Percentiles rank a stretch among this genome's conserved stretches.
Evolutionary conservation across 257 asterid species (phyloP).

Genomic region (Lavandula angustifolia): DNA sequence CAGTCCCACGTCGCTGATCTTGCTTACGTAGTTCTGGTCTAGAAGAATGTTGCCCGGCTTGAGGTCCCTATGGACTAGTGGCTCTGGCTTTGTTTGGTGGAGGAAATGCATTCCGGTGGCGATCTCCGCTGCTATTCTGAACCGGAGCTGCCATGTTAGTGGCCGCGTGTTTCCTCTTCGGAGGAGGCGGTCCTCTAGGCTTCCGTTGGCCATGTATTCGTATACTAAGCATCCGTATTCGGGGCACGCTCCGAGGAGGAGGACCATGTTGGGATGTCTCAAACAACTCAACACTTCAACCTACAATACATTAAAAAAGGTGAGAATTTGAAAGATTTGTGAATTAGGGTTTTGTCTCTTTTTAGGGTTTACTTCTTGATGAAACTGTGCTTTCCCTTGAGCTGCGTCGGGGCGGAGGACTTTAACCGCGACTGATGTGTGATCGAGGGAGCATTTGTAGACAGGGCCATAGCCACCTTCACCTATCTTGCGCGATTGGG

Average conservation of each 20-base stretch:
- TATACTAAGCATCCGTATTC: slow-evolving; percentile 84
- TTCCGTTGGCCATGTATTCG: slow-evolving; percentile 83
- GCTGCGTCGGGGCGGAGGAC: slow-evolving; percentile 87
- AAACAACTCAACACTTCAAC: slow-evolving; percentile 80
- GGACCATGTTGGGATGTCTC: slow-evolving; percentile 88
- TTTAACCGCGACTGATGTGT: slow-evolving; percentile 80
- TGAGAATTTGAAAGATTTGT: neutral
- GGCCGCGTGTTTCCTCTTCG: slow-evolving; percentile 47
- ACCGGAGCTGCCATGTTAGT: slow-evolving; percentile 80
- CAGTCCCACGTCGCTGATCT: slow-evolving; percentile 81
- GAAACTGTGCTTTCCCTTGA: slow-evolving; percentile 86
- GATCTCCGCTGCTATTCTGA: slow-evolving; percentile 75
- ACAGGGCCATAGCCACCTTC: slow-evolving; percentile 99
- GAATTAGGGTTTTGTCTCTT: too few species aligned
- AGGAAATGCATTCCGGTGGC: slow-evolving; percentile 81
- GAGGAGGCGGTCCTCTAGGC: slow-evolving; percentile 78
- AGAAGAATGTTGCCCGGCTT: slow-evolving; percentile 80
- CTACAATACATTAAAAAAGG: slow-evolving; percentile 32
- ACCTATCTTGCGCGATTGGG: slow-evolving; percentile 63
- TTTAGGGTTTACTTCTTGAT: slow-evolving; percentile 59
- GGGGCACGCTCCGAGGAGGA: slow-evolving; percentile 89
- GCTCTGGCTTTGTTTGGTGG: slow-evolving; percentile 91
- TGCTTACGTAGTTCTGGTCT: slow-evolving; percentile 80
- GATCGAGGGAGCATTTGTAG: slow-evolving; percentile 79
- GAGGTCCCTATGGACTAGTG: slow-evolving; percentile 87